Conservation (phyloP, 257 asterid species). For the Euphrasia confusa region DNA sequence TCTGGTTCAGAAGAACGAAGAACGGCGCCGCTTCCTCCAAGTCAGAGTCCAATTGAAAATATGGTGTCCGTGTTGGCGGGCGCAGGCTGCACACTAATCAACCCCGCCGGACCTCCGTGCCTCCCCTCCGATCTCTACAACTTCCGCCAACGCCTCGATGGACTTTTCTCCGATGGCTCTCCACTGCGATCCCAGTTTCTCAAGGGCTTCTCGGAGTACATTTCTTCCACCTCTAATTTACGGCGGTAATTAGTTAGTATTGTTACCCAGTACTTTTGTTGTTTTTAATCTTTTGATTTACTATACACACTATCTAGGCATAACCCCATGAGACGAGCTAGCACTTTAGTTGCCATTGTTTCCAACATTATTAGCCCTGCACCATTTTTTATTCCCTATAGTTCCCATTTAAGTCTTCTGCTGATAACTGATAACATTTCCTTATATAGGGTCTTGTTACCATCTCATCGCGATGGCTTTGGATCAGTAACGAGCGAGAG, state of each 20-base stretch:
- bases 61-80: conserved; percentile 67
- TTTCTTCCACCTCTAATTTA: conserved; percentile 43
- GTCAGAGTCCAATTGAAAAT: conserved; percentile 23
- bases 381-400: neutral
- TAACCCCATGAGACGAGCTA: neutral
- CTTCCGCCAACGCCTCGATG: conserved; percentile 56
- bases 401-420: neutral
- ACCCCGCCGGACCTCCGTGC: conserved; percentile 61
- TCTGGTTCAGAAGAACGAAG: conserved; percentile 19
- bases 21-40: conserved; percentile 18
- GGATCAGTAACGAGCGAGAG: conserved; percentile 49
- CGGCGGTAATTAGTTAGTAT: conserved; percentile 42
- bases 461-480: conserved; percentile 57
- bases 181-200: conserved; percentile 52
- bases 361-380: neutral
- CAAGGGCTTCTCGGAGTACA: conserved; percentile 50
- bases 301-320: neutral
- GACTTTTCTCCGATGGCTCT: conserved; percentile 44
- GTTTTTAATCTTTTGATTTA: conserved; percentile 2
- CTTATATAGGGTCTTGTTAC: conserved; percentile 53
- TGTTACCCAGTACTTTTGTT: neutral
- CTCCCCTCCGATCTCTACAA: conserved; percentile 59
- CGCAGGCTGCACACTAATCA: conserved; percentile 67
- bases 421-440: too few species aligned
- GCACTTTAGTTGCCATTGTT: too few species aligned